Base-by-base conservation (phyloP, 495 filamentous ascomycete species). In the Neurospora sp. region DNA sequence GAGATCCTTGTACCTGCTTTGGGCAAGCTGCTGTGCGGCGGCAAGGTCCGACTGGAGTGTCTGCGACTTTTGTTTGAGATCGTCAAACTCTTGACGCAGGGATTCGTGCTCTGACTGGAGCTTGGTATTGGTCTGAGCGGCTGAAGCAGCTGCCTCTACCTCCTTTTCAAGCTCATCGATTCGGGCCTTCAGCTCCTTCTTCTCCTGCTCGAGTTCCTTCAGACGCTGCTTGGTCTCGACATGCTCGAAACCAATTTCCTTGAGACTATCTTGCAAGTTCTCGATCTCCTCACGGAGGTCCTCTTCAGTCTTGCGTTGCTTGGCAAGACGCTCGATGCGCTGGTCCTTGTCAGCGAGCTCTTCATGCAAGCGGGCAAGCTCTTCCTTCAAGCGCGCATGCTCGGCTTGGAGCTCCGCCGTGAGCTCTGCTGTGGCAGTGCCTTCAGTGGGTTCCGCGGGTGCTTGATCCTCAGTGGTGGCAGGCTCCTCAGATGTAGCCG, bases 251-350 rank as follows among this genome's bases (percentile, higher is more conserved):
- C 94, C 94, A 42, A 96, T 82, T 39, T 88, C 85, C 71, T 93
- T 79, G 9, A 98, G 81, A 70, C 92, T 91, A 53, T 98, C 93
- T 44, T 89, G 89, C 71, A 98, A 84, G 16, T 87, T 88, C 78
- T 97, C 95, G 72, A 97, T 91, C 79, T 98, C 94, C 75, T 98
- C 95, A 61, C 87, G 86, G 40, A 97, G 81, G 16, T 90, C 91
- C n/a, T 96, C 93, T 72, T 94, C 88, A 22, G 90, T 88, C 79
- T 91, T 92, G 31, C 91, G 79, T 78, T 91, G 92, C 31, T 84
- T 84, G 12, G 86, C 85, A 10, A 96, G 83, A 18, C 82, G 83
- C 27, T 91, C 89, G 71, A 97, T 93, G 3, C 87, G 87, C 14
- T 81, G 82, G 72, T 94, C 91, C 75, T 95, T 96, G 38, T 91